A percentile compares a stretch with the other conserved stretches of the same genome.
Conservation (phyloP, 306 rosid genomes). For the Echinosophora koreensis region DNA sequence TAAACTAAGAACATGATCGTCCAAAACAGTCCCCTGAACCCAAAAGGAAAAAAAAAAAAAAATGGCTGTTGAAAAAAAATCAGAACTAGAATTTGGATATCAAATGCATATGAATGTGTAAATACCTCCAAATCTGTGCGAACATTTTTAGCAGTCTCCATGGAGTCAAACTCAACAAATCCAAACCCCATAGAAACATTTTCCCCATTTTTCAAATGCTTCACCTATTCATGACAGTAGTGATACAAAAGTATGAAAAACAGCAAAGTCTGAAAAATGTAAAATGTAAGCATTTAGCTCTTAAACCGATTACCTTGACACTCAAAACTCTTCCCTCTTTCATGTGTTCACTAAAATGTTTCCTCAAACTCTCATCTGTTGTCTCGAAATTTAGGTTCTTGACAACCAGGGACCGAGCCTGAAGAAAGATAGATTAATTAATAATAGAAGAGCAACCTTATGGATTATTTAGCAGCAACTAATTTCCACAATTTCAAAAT, state of each 20-base stretch:
- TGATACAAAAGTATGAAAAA: slow-evolving; percentile 33
- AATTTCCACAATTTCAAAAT: slow-evolving; percentile 19
- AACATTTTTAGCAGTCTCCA: slow-evolving; percentile 75
- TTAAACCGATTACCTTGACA: slow-evolving; percentile 67
- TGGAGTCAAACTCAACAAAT: slow-evolving; percentile 79
- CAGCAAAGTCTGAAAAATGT: not conserved
- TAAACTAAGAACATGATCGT: slow-evolving; percentile 78
- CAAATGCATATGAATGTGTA: slow-evolving; percentile 36
- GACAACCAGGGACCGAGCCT: slow-evolving; percentile 90
- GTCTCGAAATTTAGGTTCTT: slow-evolving; percentile 94
- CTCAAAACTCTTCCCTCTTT: slow-evolving; percentile 79
- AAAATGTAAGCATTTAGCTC: not conserved
- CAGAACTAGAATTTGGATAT: slow-evolving; percentile 40
- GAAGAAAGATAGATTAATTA: slow-evolving; percentile 46
- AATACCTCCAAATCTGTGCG: slow-evolving; percentile 79
- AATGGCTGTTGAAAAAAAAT: slow-evolving; percentile 17
- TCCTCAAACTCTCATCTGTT: slow-evolving; percentile 70
- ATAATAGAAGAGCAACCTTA: slow-evolving; percentile 12
- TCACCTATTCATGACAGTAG: slow-evolving; percentile 62
- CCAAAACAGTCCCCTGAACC: slow-evolving; percentile 83
- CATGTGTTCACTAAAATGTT: slow-evolving; percentile 71
- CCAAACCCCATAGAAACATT: slow-evolving; percentile 93
- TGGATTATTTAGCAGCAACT: slow-evolving; percentile 20
- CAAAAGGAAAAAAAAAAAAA: not conserved
- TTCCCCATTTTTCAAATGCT: slow-evolving; percentile 86